Conservation (phyloP, 257 asterid species). For the Ehretia macrophylla region DNA sequence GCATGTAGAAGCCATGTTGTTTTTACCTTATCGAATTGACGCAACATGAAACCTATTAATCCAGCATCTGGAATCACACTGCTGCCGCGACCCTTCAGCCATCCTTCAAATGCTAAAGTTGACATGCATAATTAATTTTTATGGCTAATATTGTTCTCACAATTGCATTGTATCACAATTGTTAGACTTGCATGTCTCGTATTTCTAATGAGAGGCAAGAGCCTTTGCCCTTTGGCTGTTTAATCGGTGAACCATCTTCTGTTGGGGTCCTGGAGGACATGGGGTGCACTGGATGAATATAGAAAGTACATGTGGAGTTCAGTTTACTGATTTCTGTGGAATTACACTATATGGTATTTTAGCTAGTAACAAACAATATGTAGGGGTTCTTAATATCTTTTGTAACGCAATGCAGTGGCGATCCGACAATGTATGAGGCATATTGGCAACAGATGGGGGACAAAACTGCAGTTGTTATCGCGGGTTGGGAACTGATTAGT, state of each 20-base stretch:
- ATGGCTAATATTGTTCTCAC: not conserved
- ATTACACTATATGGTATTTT: not conserved
- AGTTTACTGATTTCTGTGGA: not conserved
- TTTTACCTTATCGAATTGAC: not conserved
- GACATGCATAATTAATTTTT: not conserved
- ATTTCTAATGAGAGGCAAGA: no score
- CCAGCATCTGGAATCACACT: no score
- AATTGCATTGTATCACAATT: not conserved
- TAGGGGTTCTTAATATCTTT: not conserved
- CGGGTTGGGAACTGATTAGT: constrained; percentile 89
- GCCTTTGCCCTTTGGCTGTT: no score
- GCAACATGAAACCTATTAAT: no score
- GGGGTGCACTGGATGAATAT: not conserved
- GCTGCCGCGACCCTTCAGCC: no score
- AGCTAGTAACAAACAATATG: not conserved
- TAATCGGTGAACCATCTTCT: not conserved
- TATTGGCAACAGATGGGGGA: constrained; percentile 82
- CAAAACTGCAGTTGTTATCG: constrained; percentile 51
- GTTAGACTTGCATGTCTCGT: no score
- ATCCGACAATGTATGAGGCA: constrained; percentile 88
- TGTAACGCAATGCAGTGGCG: constrained; percentile 52
- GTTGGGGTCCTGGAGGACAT: not conserved
- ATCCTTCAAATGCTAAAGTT: not conserved
- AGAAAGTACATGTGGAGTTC: not conserved
- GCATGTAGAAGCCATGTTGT: not conserved